Evolutionary conservation across 2,329 filamentous ascomycete species (phyloP).

Genomic region (Alternaria arborescens): DNA sequence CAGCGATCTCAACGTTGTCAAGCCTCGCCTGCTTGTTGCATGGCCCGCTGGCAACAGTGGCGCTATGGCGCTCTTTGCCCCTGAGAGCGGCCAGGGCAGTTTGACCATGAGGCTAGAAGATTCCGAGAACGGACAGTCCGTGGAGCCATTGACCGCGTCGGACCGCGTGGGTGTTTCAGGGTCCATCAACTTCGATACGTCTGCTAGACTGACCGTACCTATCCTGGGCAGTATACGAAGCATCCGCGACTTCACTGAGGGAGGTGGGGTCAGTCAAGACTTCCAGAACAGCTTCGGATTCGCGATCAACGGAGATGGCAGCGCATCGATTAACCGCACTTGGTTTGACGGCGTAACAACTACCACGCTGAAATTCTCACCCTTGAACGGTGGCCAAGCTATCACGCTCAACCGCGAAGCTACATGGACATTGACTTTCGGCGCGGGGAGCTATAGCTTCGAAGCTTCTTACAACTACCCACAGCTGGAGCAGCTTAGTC

Average conservation of each 20-base stretch:
- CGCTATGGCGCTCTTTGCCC: slow-evolving; percentile 64
- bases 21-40: slow-evolving; percentile 66
- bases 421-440: slow-evolving; percentile 58
- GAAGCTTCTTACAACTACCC: slow-evolving; percentile 69
- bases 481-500: slow-evolving; percentile 64
- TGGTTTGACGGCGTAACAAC: slow-evolving; percentile 72
- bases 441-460: slow-evolving; percentile 65
- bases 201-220: slow-evolving; percentile 63
- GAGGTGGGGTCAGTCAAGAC: slow-evolving; percentile 59
- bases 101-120: slow-evolving; percentile 64
- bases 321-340: slow-evolving; percentile 60
- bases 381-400: slow-evolving; percentile 30
- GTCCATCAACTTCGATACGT: slow-evolving; percentile 65
- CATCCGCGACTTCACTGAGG: slow-evolving; percentile 70
- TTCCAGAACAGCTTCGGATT: slow-evolving; percentile 65
- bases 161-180: slow-evolving; percentile 62
- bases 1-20: slow-evolving; percentile 64
- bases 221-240: slow-evolving; percentile 70
- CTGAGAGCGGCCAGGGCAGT: slow-evolving; percentile 63
- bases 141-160: slow-evolving; percentile 58
- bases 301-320: slow-evolving; percentile 51
- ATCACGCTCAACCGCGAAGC: slow-evolving; percentile 18
- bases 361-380: slow-evolving; percentile 60
- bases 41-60: slow-evolving; percentile 74
- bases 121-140: slow-evolving; percentile 53